Percentiles rank a stretch among this genome's conserved stretches.
These are phyloP conservation scores for Gleditsia sinensis DNA, from an alignment of 306 rosid species.

Conservation along the genomic window DNA sequence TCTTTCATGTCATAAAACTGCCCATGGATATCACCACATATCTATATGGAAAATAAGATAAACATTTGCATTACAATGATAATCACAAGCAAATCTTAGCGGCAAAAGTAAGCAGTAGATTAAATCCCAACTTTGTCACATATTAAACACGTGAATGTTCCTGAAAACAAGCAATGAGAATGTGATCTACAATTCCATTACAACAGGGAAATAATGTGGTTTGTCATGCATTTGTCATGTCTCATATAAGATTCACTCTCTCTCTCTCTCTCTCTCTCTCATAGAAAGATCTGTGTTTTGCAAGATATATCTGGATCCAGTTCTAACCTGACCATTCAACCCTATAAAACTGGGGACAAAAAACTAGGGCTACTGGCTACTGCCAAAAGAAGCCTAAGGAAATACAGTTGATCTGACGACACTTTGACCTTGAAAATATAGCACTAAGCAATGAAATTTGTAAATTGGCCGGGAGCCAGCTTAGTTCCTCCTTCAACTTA, in stretches of 20 bases:
- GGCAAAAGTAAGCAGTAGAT: neutral
- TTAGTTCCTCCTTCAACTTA: slow-evolving; percentile 7
- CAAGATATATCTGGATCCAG: neutral
- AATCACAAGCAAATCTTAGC: slow-evolving; percentile 10
- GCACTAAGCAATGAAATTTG: neutral
- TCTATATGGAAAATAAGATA: slow-evolving; percentile 49
- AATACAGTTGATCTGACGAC: neutral
- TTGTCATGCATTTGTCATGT: neutral
- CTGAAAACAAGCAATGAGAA: neutral
- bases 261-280: neutral
- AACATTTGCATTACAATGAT: slow-evolving; percentile 16
- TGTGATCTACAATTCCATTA: neutral
- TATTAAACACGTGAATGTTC: neutral
- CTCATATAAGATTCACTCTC: neutral
- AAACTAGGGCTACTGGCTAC: neutral
- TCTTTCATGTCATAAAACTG: slow-evolving; percentile 99
- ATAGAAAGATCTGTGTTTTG: neutral
- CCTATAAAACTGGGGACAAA: neutral
- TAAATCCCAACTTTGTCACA: slow-evolving; percentile 6
- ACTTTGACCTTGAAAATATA: neutral
- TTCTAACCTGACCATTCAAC: neutral
- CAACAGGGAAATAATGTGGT: neutral
- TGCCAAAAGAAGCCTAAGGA: neutral
- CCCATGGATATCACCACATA: slow-evolving; percentile 98
- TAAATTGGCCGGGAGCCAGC: neutral